Conservation (phyloP, 2,329 filamentous ascomycete species). For the Penicillium sp. region DNA sequence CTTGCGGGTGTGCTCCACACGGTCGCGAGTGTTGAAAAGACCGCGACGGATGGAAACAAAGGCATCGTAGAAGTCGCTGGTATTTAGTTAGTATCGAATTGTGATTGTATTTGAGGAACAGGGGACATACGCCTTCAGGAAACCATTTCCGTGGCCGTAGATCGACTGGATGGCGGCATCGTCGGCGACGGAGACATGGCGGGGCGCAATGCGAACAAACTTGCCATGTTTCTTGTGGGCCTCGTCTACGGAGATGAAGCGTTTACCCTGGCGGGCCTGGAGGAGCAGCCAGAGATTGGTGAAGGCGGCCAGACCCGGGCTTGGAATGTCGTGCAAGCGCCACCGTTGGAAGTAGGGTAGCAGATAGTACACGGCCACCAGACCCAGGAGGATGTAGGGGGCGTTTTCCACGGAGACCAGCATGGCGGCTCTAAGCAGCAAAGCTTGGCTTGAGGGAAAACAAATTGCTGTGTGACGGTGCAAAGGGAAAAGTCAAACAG, state of each 20-base stretch:
- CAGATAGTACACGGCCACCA: constrained; percentile 60
- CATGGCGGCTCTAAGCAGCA: constrained; percentile 25
- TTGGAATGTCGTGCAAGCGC: constrained; percentile 57
- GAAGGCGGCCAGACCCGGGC: constrained; percentile 64
- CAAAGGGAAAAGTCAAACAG: background rate
- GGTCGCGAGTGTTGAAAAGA: constrained; percentile 86
- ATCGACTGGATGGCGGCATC: constrained; percentile 74
- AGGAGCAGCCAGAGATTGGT: constrained; percentile 80
- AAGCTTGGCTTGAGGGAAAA: background rate
- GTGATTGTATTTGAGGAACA: background rate
- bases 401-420: constrained; percentile 33
- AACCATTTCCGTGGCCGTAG: constrained; percentile 80
- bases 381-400: constrained; percentile 51
- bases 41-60: constrained; percentile 86
- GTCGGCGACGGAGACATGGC: constrained; percentile 82
- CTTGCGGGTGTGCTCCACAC: constrained; percentile 83
- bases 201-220: constrained; percentile 81
- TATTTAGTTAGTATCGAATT: background rate
- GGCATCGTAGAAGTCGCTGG: constrained; percentile 83
- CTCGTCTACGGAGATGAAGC: constrained; percentile 69
- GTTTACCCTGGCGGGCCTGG: constrained; percentile 66
- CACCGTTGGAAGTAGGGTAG: constrained; percentile 62
- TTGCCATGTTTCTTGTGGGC: constrained; percentile 76
- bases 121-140: constrained; percentile 66
- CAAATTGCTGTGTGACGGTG: constrained; percentile 1